Percentiles rank a stretch among this genome's conserved stretches.
phyloP scores from a whole-genome alignment of 352 stramenopile species.

The Phytopythium delawarense region DNA sequence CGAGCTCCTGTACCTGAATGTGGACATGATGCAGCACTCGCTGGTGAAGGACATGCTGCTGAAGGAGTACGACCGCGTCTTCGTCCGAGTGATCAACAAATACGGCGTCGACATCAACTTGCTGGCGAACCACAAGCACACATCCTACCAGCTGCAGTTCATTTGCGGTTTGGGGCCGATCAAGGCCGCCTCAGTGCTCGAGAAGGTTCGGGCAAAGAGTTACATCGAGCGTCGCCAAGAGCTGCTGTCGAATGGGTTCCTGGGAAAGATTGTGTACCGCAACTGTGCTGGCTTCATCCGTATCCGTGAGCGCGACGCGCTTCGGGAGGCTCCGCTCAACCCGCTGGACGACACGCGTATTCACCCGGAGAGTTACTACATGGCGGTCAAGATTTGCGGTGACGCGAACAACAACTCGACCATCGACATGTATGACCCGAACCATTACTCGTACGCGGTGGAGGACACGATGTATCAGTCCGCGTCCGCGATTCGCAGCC shows the following conservation, averaged over 20 bases:
- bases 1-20: conserved; percentile 82
- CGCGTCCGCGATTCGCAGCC: conserved; percentile 73
- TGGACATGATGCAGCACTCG: conserved; percentile 84
- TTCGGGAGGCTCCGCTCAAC: conserved; percentile 83
- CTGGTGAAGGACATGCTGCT: conserved; percentile 82
- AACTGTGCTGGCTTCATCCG: conserved; percentile 87
- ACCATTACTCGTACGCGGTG: conserved; percentile 88
- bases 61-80: conserved; percentile 85
- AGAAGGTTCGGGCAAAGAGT: conserved; percentile 81
- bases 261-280: conserved; percentile 85
- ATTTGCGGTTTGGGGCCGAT: conserved; percentile 81
- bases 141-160: conserved; percentile 86
- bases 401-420: conserved; percentile 90
- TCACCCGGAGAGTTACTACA: conserved; percentile 89
- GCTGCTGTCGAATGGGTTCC: conserved; percentile 74
- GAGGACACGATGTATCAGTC: conserved; percentile 92
- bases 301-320: conserved; percentile 80
- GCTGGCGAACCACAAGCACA: conserved; percentile 86
- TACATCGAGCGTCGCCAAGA: conserved; percentile 86
- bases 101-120: conserved; percentile 88
- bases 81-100: conserved; percentile 84
- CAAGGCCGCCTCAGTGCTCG: conserved; percentile 74
- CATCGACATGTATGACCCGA: conserved; percentile 90
- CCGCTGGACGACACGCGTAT: conserved; percentile 86
- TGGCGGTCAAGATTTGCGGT: conserved; percentile 89